Evolutionary conservation across 345 rosid genomes (phyloP).

Genomic region (Eucalyptus urophylla): DNA sequence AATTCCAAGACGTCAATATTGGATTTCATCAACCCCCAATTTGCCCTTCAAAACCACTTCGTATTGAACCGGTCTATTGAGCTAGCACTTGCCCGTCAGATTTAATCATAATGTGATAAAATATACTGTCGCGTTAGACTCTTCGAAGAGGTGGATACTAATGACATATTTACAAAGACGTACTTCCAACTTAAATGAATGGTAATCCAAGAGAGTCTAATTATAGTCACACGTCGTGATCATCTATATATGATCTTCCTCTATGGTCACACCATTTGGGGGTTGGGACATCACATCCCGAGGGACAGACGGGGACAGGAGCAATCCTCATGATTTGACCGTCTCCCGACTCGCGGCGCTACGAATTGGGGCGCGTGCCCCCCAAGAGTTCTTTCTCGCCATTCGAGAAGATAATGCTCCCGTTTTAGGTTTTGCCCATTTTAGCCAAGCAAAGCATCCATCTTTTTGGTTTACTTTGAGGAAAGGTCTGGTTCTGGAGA

Average conservation of each 20-base stretch:
- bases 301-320: not conserved
- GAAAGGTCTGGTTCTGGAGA: not conserved
- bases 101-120: not conserved
- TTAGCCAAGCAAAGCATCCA: not conserved
- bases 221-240: not conserved
- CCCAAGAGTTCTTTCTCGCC: not conserved
- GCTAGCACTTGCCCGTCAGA: fast-evolving
- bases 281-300: not conserved
- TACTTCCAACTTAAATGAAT: not conserved
- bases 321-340: not conserved
- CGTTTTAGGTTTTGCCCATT: not conserved
- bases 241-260: not conserved
- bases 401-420: not conserved
- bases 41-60: fast-evolving
- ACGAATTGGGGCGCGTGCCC: not conserved
- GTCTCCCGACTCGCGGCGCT: not conserved
- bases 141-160: fast-evolving
- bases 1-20: not conserved
- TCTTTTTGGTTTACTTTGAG: not conserved
- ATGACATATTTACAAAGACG: not conserved
- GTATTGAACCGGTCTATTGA: fast-evolving
- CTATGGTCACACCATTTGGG: not conserved
- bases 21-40: not conserved
- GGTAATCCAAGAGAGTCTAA: not conserved
- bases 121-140: fast-evolving